Conservation (phyloP, 768 basidiomycete species). For the Hortiboletus flavorubellus region DNA sequence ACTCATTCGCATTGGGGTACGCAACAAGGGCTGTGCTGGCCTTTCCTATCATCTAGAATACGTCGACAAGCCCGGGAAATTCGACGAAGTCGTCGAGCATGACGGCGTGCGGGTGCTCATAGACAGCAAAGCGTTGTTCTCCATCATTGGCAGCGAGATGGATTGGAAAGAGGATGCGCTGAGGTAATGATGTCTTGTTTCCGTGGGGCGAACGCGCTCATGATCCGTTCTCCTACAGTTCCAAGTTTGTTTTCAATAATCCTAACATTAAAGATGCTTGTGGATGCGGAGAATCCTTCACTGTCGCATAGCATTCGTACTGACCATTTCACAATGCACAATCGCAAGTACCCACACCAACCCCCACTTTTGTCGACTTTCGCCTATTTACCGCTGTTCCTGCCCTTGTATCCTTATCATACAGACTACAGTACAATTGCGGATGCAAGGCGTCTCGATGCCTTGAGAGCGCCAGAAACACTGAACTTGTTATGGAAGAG, state of each 20-base stretch:
- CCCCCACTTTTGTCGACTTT: constrained; percentile 1
- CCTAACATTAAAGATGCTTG: constrained; percentile 95
- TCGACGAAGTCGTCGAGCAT: constrained; percentile 96
- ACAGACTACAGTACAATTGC: constrained; percentile 13
- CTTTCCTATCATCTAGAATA: constrained; percentile 87
- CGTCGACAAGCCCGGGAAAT: constrained; percentile 83
- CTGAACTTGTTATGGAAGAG: constrained; percentile 4
- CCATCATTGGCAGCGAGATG: constrained; percentile 99
- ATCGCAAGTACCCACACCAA: constrained; percentile 11
- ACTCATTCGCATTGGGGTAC: constrained; percentile 90
- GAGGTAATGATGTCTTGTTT: constrained; percentile 44
- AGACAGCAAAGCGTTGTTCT: constrained; percentile 95
- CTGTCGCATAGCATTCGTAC: constrained; percentile 37
- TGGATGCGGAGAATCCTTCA: constrained; percentile 93
- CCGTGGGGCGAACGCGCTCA: neutral
- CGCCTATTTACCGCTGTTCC: constrained; percentile 1
- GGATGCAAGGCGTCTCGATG: neutral
- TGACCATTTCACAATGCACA: constrained; percentile 8
- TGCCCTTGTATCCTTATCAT: constrained; percentile 30
- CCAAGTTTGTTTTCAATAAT: constrained; percentile 82
- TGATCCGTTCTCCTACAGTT: constrained; percentile 39
- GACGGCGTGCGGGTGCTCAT: constrained; percentile 92
- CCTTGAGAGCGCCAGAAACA: neutral
- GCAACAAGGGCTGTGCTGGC: constrained; percentile 97
- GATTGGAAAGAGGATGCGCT: constrained; percentile 94